A percentile compares a stretch with the other conserved stretches of the same genome.
phyloP scores from a whole-genome alignment of 805 yeast species.

The Babjeviella inositovora region DNA sequence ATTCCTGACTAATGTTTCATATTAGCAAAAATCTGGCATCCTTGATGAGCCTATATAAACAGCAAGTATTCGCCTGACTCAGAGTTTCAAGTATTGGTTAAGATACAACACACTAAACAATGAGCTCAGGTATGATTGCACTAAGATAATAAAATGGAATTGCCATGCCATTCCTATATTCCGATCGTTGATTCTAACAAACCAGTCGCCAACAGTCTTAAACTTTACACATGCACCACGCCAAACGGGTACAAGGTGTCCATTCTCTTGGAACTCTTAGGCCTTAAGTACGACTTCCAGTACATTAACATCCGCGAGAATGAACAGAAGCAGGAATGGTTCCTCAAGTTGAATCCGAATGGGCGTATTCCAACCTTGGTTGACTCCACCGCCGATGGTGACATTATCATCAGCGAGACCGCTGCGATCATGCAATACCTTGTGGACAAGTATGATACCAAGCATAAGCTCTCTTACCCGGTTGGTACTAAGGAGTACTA shows the following conservation, averaged over 20 bases:
- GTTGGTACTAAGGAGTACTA: conserved; percentile 26
- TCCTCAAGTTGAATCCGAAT: conserved; percentile 37
- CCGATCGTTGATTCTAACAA: conserved; percentile 1
- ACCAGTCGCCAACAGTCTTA: too few relatives aligned
- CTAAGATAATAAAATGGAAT: too few relatives aligned
- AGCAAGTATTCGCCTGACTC: too few relatives aligned
- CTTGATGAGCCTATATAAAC: too few relatives aligned
- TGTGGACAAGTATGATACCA: conserved; percentile 43
- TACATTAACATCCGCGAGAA: conserved; percentile 20
- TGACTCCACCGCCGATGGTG: conserved; percentile 20
- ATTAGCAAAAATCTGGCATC: too few relatives aligned
- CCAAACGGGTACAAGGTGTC: conserved; percentile 29
- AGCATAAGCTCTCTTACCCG: conserved; percentile 24
- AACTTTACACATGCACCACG: too few relatives aligned
- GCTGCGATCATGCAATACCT: conserved; percentile 47
- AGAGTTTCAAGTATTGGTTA: too few relatives aligned
- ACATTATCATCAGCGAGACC: conserved; percentile 32
- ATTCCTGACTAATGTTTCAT: too few relatives aligned
- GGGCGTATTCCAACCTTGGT: conserved; percentile 46
- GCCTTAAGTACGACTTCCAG: conserved; percentile 21
- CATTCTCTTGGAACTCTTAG: conserved; percentile 20
- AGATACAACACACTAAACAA: too few relatives aligned
- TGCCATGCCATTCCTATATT: too few relatives aligned
- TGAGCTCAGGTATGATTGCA: too few relatives aligned
- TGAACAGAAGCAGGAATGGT: conserved; percentile 43